Evolutionary conservation across 176 grass and related monocot genomes (phyloP).

Genomic region (Rhynchospora breviuscula): DNA sequence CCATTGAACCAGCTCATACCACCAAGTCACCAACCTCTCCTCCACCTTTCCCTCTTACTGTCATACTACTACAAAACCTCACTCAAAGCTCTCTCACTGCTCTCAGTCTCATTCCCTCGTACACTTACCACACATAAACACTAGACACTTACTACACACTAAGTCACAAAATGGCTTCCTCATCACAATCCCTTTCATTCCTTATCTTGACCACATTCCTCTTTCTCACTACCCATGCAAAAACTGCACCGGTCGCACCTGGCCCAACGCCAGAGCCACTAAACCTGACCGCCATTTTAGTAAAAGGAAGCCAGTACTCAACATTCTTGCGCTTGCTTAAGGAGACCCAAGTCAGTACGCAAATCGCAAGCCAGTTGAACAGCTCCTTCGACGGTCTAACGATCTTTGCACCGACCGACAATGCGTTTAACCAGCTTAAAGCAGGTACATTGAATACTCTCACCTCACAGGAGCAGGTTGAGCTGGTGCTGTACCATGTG

Average conservation of each 20-base stretch:
- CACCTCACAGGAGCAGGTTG: slow-evolving; percentile 64
- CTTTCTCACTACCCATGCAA: not conserved
- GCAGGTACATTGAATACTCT: slow-evolving; percentile 73
- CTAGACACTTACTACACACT: not conserved
- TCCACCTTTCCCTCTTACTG: not conserved
- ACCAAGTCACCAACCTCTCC: not conserved
- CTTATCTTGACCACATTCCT: slow-evolving; percentile 8
- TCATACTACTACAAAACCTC: slow-evolving; percentile 24
- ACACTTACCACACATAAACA: not conserved
- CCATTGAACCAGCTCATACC: slow-evolving; percentile 26
- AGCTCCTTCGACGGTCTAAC: slow-evolving; percentile 68
- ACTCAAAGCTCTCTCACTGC: not conserved
- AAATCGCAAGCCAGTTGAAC: slow-evolving; percentile 84
- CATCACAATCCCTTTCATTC: not conserved
- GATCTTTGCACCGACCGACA: slow-evolving; percentile 85
- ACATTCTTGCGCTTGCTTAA: slow-evolving; percentile 64
- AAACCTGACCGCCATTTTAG: slow-evolving; percentile 63
- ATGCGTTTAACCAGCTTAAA: slow-evolving; percentile 84
- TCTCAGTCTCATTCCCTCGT: not conserved
- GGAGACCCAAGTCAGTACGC: slow-evolving; percentile 60
- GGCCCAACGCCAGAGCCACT: slow-evolving; percentile 25
- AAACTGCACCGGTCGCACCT: slow-evolving; percentile 22
- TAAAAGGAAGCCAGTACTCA: slow-evolving; percentile 68
- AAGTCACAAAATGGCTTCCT: slow-evolving; percentile 1
- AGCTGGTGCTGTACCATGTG: slow-evolving; percentile 78